A percentile compares a stretch with the other conserved stretches of the same genome.
Conservation (phyloP, 768 basidiomycete genomes). For the Xerocomellus intermedius region DNA sequence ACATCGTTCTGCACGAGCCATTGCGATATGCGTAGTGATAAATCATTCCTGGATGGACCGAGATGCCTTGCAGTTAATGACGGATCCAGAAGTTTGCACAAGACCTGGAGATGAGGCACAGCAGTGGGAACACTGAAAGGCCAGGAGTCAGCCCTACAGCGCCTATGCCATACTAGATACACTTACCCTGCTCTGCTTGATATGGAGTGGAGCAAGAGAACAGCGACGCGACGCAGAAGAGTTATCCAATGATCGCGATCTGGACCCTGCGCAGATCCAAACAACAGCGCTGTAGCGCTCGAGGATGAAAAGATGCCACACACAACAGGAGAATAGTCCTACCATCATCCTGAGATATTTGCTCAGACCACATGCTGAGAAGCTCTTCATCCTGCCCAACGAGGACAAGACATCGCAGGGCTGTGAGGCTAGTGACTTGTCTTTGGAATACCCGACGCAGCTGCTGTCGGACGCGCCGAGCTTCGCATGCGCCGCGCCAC, state of each 20-base stretch:
- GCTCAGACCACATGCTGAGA: slow-evolving; percentile 34
- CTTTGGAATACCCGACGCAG: slow-evolving; percentile 50
- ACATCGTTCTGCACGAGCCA: slow-evolving; percentile 50
- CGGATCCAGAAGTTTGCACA: slow-evolving; percentile 46
- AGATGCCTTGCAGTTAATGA: slow-evolving; percentile 3
- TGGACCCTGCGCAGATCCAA: slow-evolving; percentile 37
- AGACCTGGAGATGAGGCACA: slow-evolving; percentile 46
- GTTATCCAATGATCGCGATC: slow-evolving; percentile 57
- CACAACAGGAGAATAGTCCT: background rate
- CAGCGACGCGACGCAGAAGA: slow-evolving; percentile 48
- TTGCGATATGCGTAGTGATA: slow-evolving; percentile 36
- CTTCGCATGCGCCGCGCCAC: slow-evolving; percentile 58
- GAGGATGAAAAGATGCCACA: background rate
- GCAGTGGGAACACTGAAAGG: slow-evolving; percentile 48
- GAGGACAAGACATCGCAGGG: slow-evolving; percentile 64
- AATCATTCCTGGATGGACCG: slow-evolving; percentile 32
- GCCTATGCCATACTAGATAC: background rate
- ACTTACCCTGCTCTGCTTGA: slow-evolving; percentile 52
- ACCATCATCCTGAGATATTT: slow-evolving; percentile 22
- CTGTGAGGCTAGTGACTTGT: slow-evolving; percentile 53
- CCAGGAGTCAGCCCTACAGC: background rate
- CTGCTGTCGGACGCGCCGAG: slow-evolving; percentile 39
- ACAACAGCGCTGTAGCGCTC: slow-evolving; percentile 36
- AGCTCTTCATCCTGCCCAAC: slow-evolving; percentile 43
- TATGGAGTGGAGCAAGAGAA: slow-evolving; percentile 53